Conservation (phyloP, 2,329 filamentous ascomycete genomes). For the Cladosporium sp. region DNA sequence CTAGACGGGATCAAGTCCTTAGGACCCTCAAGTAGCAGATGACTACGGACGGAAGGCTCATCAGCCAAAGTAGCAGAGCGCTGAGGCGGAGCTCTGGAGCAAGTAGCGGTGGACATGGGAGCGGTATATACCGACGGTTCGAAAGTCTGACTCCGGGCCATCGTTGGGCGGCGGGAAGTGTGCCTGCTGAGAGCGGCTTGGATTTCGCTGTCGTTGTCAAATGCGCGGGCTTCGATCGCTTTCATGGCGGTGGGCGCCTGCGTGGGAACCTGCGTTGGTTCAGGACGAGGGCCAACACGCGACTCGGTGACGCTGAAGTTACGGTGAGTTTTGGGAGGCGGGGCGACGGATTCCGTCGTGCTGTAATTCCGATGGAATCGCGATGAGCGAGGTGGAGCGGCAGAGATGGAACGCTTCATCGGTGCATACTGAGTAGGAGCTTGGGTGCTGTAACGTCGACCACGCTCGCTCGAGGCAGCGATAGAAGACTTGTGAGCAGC, state of each 20-base stretch:
- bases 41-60: not conserved
- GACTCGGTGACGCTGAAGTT: conserved; percentile 30
- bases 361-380: conserved; percentile 33
- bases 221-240: conserved; percentile 35
- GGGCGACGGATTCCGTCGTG: conserved; percentile 30
- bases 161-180: conserved; percentile 19
- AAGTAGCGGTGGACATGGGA: conserved; percentile 1
- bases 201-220: conserved; percentile 22
- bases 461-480: conserved; percentile 18
- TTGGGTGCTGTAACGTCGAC: conserved; percentile 1
- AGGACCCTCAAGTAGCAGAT: conserved; percentile 4
- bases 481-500: conserved; percentile 26
- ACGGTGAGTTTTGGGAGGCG: conserved; percentile 20
- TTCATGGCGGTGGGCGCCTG: conserved; percentile 23
- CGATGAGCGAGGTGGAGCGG: conserved; percentile 9
- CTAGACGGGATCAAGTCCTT: conserved; percentile 1
- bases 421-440: conserved; percentile 4
- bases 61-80: conserved; percentile 8
- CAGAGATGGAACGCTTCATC: conserved; percentile 8
- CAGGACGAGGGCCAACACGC: conserved; percentile 22
- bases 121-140: conserved; percentile 24
- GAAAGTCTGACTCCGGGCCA: conserved; percentile 23
- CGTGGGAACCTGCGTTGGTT: conserved; percentile 15
- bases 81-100: conserved; percentile 2
- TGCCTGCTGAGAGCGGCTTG: conserved; percentile 23